phyloP scores from a whole-genome alignment of 495 filamentous ascomycete genomes.

The Baudoinia panamericana region DNA sequence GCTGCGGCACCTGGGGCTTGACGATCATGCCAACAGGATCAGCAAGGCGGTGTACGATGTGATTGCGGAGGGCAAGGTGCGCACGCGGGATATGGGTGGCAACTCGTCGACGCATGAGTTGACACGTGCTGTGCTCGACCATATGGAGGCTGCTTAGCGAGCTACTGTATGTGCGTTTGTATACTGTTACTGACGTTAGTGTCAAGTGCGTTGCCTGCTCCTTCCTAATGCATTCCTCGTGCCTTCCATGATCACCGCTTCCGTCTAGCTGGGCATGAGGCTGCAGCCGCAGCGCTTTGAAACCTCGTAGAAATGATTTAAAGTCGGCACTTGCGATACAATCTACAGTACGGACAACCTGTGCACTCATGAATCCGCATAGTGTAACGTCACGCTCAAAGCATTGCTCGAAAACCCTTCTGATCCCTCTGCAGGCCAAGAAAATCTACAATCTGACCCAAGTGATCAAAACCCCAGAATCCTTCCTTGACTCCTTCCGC shows the following conservation, averaged over 20 bases:
- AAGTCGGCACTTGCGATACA: too few relatives aligned
- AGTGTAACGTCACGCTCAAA: slow-evolving; percentile 33
- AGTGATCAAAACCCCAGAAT: slow-evolving; percentile 58
- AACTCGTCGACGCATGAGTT: slow-evolving; percentile 82
- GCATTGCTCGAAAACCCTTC: slow-evolving; percentile 38
- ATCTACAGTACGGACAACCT: too few relatives aligned
- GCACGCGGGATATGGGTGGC: slow-evolving; percentile 93
- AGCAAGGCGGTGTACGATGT: slow-evolving; percentile 95
- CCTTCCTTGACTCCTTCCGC: slow-evolving; percentile 43
- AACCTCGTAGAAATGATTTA: too few relatives aligned
- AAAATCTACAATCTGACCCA: slow-evolving; percentile 50
- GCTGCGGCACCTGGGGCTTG: slow-evolving; percentile 85
- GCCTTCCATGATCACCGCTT: too few relatives aligned
- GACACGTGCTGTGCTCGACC: slow-evolving; percentile 78
- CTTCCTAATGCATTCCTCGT: not conserved
- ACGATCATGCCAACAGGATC: slow-evolving; percentile 95
- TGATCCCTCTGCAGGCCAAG: slow-evolving; percentile 40
- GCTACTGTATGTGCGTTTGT: too few relatives aligned
- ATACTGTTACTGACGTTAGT: not conserved
- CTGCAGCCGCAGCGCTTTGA: too few relatives aligned
- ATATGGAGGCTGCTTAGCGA: slow-evolving; percentile 87
- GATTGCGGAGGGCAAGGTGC: slow-evolving; percentile 73
- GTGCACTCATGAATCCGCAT: too few relatives aligned
- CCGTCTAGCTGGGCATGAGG: too few relatives aligned
- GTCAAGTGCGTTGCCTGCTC: not conserved